Evolutionary conservation across 768 basidiomycete species (phyloP).

Genomic region (Atractiella rhizophila): DNA sequence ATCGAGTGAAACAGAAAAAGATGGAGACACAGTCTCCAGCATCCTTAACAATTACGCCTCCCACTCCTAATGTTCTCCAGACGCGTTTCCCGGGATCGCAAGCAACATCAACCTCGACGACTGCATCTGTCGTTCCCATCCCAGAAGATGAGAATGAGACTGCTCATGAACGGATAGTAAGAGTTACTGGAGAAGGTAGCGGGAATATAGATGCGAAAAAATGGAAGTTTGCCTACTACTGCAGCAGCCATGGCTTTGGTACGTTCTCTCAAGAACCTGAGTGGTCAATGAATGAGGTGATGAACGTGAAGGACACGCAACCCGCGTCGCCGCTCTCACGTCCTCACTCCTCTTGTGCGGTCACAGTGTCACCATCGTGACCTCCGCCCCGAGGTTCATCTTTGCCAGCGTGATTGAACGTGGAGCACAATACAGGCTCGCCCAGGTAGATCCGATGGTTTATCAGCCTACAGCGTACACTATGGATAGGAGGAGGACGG

Average conservation of each 20-base stretch:
- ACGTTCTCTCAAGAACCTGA: neutral
- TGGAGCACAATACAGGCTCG: slow-evolving; percentile 43
- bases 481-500: slow-evolving; percentile 45
- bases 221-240: slow-evolving; percentile 8
- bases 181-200: no score
- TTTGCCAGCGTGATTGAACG: slow-evolving; percentile 38
- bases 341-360: slow-evolving; percentile 29
- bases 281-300: neutral
- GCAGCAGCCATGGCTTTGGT: slow-evolving; percentile 6
- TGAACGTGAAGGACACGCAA: slow-evolving; percentile 37
- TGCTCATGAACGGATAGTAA: no score
- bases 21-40: no score
- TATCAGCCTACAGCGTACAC: slow-evolving; percentile 55
- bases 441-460: slow-evolving; percentile 53
- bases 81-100: no score
- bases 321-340: slow-evolving; percentile 50
- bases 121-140: no score
- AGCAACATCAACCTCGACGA: no score
- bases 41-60: no score
- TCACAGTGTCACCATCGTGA: slow-evolving; percentile 38
- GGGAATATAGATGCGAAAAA: no score
- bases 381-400: slow-evolving; percentile 46
- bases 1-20: no score
- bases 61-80: no score
- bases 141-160: no score